Conservation (phyloP, 176 grass and related monocot species). For the Calamus simplicifolius region DNA sequence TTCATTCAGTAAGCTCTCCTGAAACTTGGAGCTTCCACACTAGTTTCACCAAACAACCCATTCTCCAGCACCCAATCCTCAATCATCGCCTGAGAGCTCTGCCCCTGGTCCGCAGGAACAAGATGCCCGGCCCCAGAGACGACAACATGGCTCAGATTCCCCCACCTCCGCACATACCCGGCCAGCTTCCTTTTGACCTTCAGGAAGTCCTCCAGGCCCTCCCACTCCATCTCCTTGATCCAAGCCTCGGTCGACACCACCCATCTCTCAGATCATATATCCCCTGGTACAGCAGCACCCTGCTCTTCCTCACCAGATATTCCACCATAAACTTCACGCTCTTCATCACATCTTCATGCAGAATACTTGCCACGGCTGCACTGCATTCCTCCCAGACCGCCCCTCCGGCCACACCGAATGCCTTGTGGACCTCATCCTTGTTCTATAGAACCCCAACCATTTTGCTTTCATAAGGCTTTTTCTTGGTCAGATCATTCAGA, state of each 20-base stretch:
- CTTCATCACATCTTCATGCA: slow-evolving; percentile 59
- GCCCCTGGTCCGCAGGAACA: slow-evolving; percentile 35
- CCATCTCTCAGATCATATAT: slow-evolving; percentile 29
- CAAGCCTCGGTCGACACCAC: slow-evolving; percentile 40
- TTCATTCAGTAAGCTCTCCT: too few species aligned
- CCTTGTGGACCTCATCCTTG: slow-evolving; percentile 36
- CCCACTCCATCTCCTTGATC: slow-evolving; percentile 33
- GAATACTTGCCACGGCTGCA: slow-evolving; percentile 4
- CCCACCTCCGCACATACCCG: slow-evolving; percentile 33
- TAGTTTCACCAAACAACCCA: slow-evolving; percentile 3
- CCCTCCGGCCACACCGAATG: slow-evolving; percentile 21
- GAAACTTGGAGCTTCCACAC: too few species aligned
- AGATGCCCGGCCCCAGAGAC: slow-evolving; percentile 36
- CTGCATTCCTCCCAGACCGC: slow-evolving; percentile 31
- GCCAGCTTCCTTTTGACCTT: slow-evolving; percentile 12
- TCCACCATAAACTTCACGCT: slow-evolving; percentile 50
- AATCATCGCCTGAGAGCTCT: slow-evolving; percentile 53
- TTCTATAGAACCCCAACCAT: slow-evolving; percentile 32
- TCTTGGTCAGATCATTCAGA: slow-evolving; percentile 35
- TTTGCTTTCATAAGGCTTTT: slow-evolving; percentile 17
- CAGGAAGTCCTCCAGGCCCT: slow-evolving; percentile 16
- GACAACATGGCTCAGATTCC: slow-evolving; percentile 21
- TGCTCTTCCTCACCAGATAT: slow-evolving; percentile 27
- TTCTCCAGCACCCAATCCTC: slow-evolving; percentile 61
- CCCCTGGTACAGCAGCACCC: slow-evolving; percentile 49